phyloP scores from a whole-genome alignment of 805 yeast genomes.

The Candida ponderosae region DNA sequence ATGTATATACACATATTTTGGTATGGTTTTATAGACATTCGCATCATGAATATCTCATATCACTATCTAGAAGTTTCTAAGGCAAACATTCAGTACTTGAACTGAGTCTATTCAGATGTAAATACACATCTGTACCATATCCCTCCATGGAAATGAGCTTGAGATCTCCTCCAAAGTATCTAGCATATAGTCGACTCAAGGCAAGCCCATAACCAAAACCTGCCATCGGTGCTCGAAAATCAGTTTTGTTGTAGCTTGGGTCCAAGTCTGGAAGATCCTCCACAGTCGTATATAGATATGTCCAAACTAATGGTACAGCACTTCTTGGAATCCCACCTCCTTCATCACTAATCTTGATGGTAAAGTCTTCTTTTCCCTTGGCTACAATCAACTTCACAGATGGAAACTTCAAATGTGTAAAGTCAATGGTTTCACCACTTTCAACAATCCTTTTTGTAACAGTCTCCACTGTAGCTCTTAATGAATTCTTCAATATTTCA shows the following conservation, averaged over 20 bases:
- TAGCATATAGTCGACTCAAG: slow-evolving; percentile 75
- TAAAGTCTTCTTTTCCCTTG: slow-evolving; percentile 85
- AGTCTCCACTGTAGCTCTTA: slow-evolving; percentile 83
- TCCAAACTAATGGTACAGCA: slow-evolving; percentile 82
- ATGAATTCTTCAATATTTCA: slow-evolving; percentile 79
- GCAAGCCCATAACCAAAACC: slow-evolving; percentile 93
- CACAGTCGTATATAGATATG: slow-evolving; percentile 85
- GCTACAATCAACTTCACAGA: slow-evolving; percentile 82
- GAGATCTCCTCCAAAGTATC: slow-evolving; percentile 87
- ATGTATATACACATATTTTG: too few relatives aligned
- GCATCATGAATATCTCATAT: too few relatives aligned
- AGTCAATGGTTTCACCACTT: slow-evolving; percentile 22
- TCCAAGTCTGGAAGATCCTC: slow-evolving; percentile 54
- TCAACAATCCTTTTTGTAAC: slow-evolving; percentile 50
- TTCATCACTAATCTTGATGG: slow-evolving; percentile 84
- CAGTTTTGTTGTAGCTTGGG: slow-evolving; percentile 37
- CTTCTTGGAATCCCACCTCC: slow-evolving; percentile 91
- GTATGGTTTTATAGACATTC: too few relatives aligned
- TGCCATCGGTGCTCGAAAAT: slow-evolving; percentile 86
- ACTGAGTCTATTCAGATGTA: slow-evolving; percentile 75
- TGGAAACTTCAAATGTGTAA: slow-evolving; percentile 67
- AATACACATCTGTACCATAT: slow-evolving; percentile 86
- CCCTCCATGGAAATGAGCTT: slow-evolving; percentile 89
- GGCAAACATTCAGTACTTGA: slow-evolving; percentile 61
- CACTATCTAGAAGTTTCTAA: slow-evolving; percentile 1